These are phyloP conservation scores for Hagleromyces aurorensis DNA, from an alignment of 805 yeast genomes.

Conservation along the genomic window DNA sequence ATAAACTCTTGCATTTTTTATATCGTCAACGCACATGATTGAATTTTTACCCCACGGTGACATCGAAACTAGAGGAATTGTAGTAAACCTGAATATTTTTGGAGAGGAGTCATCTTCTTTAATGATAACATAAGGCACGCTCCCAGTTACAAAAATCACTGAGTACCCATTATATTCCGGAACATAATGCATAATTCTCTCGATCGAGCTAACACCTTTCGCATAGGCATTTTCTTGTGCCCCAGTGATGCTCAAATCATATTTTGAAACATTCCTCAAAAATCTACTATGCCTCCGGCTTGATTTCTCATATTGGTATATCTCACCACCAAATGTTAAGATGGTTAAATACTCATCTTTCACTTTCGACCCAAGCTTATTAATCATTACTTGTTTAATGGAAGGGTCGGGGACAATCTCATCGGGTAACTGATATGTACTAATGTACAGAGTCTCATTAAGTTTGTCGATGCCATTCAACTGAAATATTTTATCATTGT, in stretches of 20 bases:
- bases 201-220: conserved; percentile 52
- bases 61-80: conserved; percentile 57
- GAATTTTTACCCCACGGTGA: conserved; percentile 32
- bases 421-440: conserved; percentile 28
- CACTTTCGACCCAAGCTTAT: conserved; percentile 53
- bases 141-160: conserved; percentile 65
- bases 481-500: conserved; percentile 34
- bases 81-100: conserved; percentile 57
- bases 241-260: conserved; percentile 49
- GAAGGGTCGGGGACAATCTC: conserved; percentile 59
- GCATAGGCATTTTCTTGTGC: conserved; percentile 76
- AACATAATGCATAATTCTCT: conserved; percentile 56
- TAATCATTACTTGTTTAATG: conserved; percentile 58
- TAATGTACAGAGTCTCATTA: conserved; percentile 34
- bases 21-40: conserved; percentile 63
- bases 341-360: conserved; percentile 61
- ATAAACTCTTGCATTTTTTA: conserved; percentile 55
- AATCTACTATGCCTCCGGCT: conserved; percentile 17
- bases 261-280: conserved; percentile 20
- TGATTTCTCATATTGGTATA: conserved; percentile 54
- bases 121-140: conserved; percentile 58
- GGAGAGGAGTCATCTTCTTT: conserved; percentile 59
- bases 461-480: conserved; percentile 33
- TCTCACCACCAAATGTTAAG: conserved; percentile 75
- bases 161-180: conserved; percentile 50